phyloP scores from a whole-genome alignment of 129 eudicot species.

The Chrysanthemum lavandulifolium region DNA sequence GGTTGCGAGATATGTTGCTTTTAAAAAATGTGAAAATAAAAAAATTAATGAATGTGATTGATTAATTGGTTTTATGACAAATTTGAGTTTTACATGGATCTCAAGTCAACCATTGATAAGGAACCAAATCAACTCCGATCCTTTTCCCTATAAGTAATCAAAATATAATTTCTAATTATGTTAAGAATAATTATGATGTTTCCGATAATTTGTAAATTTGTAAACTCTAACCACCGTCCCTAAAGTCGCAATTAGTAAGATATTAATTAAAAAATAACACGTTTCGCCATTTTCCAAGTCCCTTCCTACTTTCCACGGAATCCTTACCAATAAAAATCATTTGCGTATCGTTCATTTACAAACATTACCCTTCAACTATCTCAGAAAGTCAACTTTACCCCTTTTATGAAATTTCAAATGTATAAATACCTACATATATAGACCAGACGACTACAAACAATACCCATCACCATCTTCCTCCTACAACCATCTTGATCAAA shows the following conservation, averaged over 20 bases:
- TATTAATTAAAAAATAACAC: slow-evolving; percentile 18
- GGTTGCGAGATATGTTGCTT: too few relatives aligned
- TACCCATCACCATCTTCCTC: slow-evolving; percentile 12
- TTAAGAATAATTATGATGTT: neutral
- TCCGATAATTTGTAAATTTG: neutral
- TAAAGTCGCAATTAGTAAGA: slow-evolving; percentile 27
- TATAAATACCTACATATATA: slow-evolving; percentile 33
- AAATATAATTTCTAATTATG: too few relatives aligned
- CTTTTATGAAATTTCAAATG: slow-evolving; percentile 4
- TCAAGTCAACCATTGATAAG: too few relatives aligned
- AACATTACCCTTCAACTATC: slow-evolving; percentile 15
- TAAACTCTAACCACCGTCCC: slow-evolving; percentile 24
- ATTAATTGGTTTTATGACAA: too few relatives aligned
- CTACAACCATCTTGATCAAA: slow-evolving; percentile 15
- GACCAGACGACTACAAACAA: slow-evolving; percentile 12
- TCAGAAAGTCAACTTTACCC: slow-evolving; percentile 31
- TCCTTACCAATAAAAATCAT: slow-evolving; percentile 38
- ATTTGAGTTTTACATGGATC: too few relatives aligned
- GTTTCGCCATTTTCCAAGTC: slow-evolving; percentile 38
- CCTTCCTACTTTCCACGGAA: slow-evolving; percentile 41
- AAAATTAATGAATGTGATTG: too few relatives aligned
- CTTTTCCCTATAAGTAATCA: too few relatives aligned
- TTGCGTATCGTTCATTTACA: slow-evolving; percentile 1
- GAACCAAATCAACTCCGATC: neutral
- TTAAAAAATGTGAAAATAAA: too few relatives aligned